Evolutionary conservation across 225 moss, liverwort and hornwort species (phyloP).

Genomic region (Pseudisothecium myosuroides): DNA sequence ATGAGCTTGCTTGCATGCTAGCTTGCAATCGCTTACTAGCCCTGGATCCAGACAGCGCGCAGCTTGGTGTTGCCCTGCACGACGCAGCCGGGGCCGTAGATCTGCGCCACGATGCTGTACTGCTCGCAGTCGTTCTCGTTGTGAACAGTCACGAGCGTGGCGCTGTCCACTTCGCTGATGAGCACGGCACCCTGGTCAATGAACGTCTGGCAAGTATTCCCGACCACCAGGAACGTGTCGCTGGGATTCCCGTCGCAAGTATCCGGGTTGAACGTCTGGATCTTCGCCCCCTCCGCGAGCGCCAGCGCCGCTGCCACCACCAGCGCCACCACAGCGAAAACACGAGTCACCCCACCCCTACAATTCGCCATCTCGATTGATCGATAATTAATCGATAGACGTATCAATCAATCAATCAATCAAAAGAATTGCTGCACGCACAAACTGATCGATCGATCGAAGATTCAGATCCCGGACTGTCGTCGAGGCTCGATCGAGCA

Average conservation of each 20-base stretch:
- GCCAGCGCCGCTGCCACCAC: background rate
- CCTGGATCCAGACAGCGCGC: slow-evolving; percentile 13
- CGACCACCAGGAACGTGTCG: slow-evolving; percentile 12
- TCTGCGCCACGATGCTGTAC: background rate
- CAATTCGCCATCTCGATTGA: background rate
- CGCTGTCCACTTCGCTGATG: background rate
- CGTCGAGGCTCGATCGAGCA: background rate
- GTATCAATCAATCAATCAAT: background rate
- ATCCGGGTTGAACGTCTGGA: background rate
- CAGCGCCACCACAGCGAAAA: background rate
- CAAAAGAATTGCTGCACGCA: background rate
- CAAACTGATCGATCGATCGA: background rate
- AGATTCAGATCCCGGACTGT: background rate
- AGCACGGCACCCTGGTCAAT: slow-evolving; percentile 16
- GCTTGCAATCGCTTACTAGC: background rate
- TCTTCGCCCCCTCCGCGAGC: background rate
- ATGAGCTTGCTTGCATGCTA: background rate
- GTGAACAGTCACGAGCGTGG: slow-evolving; percentile 24
- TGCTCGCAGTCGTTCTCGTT: background rate
- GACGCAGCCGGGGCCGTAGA: slow-evolving; percentile 18
- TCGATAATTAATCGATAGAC: background rate
- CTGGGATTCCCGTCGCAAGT: slow-evolving; percentile 9
- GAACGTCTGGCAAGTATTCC: slow-evolving; percentile 12
- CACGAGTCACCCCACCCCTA: background rate
- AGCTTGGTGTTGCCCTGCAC: slow-evolving; percentile 1